Percentiles rank a stretch among this genome's conserved stretches.
phyloP scores from a whole-genome alignment of 75 land plant genomes.

The Picea glauca region DNA sequence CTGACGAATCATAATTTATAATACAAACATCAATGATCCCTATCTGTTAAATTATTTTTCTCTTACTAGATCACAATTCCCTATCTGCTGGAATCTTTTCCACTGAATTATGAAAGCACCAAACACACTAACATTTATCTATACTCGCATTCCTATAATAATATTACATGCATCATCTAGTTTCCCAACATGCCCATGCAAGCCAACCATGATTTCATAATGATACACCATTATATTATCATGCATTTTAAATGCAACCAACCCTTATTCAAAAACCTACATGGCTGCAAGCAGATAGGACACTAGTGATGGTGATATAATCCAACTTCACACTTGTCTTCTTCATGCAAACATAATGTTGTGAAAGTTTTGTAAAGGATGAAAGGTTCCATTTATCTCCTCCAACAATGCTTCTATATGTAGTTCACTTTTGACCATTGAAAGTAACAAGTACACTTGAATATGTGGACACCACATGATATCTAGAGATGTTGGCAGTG shows the following conservation, averaged over 20 bases:
- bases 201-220: background rate
- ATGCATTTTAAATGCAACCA: background rate
- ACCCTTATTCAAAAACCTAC: background rate
- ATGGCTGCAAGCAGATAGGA: background rate
- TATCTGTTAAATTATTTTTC: no score
- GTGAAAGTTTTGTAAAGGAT: constrained; percentile 22
- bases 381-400: constrained; percentile 10
- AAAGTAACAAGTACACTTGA: no score
- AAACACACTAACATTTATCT: background rate
- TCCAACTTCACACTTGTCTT: constrained; percentile 28
- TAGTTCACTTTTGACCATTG: no score
- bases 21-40: no score
- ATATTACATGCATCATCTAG: background rate
- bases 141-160: background rate
- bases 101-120: background rate
- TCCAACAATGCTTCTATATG: no score
- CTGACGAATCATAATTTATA: no score
- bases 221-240: background rate
- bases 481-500: no score
- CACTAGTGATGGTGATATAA: background rate
- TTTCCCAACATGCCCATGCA: background rate
- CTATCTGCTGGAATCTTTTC: background rate
- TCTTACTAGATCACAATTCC: no score
- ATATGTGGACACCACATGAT: no score
- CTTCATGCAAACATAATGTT: background rate